Base-by-base conservation (phyloP, 495 filamentous ascomycete species). In the Hypomontagnella submonticulosa region DNA sequence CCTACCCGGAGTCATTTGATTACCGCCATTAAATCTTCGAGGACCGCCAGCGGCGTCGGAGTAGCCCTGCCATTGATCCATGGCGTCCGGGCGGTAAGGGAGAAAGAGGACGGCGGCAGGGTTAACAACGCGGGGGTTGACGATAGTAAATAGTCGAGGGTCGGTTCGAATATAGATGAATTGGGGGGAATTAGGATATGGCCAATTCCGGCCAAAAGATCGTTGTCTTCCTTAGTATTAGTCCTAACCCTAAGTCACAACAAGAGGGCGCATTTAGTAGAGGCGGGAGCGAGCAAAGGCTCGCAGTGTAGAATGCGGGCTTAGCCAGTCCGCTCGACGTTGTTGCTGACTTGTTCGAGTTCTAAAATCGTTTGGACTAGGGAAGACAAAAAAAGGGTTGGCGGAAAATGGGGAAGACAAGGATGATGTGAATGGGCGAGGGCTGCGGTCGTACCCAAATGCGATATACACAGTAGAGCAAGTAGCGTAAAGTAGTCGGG, bases 1-100 rank as follows among this genome's bases (percentile, higher is more conserved):
- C 52, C 78, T 79, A 30, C 73, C 69, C 57, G 79, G 76, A 46
- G 77, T 72, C 73, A 75, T 75, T 55, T 81, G 79, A 68, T 64
- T 76, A 64, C 71, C 75, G 50, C 78, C 77, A 68, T 83, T 84
- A 67, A 81, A 83, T 70, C 81, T 78, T 71, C 83, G 70, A 69
- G 80, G 75, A 67, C 76, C 72, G 71, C 76, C 73, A 55, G 77
- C 69, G 71, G 73, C 70, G 68, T 83, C 81, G 63, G 72, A 69
- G 69, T 83, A 84, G 62, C 76, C 70, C 75, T 83, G 81, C 81
- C 81, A 85, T 79, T 80, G 82, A 80, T 85, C 83, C 83, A 85
- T 85, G 77, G 76, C 76, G 75, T 74, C 54, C 64, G 68, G 70
- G 63, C 61, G 60, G 60, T 23, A 52, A 50, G 15, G 34, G 50